Base-by-base conservation (phyloP, 208 protist genomes). In the Angomonas deanei region DNA sequence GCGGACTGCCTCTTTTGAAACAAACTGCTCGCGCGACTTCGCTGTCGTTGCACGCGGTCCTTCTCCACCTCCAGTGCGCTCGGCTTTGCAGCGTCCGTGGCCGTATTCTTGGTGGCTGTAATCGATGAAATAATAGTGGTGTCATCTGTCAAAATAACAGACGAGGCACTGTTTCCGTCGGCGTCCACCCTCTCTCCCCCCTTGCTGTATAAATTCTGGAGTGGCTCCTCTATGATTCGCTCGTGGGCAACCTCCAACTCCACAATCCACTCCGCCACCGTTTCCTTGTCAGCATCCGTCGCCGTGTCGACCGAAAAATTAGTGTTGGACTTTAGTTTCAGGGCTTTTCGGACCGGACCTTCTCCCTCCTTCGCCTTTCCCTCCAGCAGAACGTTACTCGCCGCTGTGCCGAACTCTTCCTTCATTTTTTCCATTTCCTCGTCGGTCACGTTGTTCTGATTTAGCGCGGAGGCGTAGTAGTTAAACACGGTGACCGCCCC, bases 201-300 rank as follows among this genome's bases (percentile, higher is more conserved):
- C 15, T 58, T 49, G 10, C 39, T 34, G 46, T 56, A 68, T 27
- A 70, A 66, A 21, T 15, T 1, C 2, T 68, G 36, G 17, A 74
- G 24, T 10, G 39, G 30, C 3, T 71, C 68, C 23, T 62, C 61
- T 10, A 27, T 57, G 30, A 64, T 52, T 1, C 33, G 52, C 24
- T 65, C n/a, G 2, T 39, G 53, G 10, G 32, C 47, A 13, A 60
- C n/a, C 32, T 72, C 46, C 34, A 87, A 73, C 57, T 71, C 65
- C 0, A 39, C 52, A 54, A 87, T 87, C 63, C 73, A 80, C 32
- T 75, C 68, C 8, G 72, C 67, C 8, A 87, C 68, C 8, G 54
- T 62, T 21, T 78, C 64, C 56, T 68, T 56, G 53, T 82, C 70
- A 1, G 49, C 59, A 17, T 13, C 33, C 15, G 70, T 66, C 13